Evolutionary conservation across 2,329 filamentous ascomycete species (phyloP).

Genomic region (Didymella arachidicola): DNA sequence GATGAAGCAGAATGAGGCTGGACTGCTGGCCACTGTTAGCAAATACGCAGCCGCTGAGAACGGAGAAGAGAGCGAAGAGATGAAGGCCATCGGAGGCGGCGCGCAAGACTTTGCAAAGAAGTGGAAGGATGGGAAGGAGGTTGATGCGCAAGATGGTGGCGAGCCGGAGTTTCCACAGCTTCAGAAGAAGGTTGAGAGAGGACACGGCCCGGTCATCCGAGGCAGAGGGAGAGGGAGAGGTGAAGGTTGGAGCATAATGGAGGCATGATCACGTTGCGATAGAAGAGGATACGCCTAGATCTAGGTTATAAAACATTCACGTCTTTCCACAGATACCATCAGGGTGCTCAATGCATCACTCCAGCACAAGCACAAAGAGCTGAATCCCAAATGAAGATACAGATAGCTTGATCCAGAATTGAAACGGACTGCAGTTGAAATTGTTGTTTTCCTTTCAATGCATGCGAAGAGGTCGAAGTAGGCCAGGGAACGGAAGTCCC

Average conservation of each 20-base stretch:
- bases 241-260: constrained; percentile 33
- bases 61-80: constrained; percentile 36
- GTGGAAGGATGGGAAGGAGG: constrained; percentile 26
- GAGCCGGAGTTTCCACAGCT: constrained; percentile 9
- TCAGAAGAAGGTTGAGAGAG: constrained; percentile 32
- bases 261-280: constrained; percentile 16
- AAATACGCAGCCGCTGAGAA: constrained; percentile 36
- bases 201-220: constrained; percentile 40
- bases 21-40: constrained; percentile 29
- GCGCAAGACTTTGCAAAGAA: constrained; percentile 46
- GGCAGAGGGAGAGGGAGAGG: constrained; percentile 23
- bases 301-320: background rate
- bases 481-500: constrained; percentile 7
- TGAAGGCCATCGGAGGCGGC: constrained; percentile 43
- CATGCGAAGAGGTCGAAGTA: constrained; percentile 3
- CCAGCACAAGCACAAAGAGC: background rate
- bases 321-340: background rate
- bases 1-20: constrained; percentile 26
- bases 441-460: background rate
- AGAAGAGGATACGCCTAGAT: constrained; percentile 1
- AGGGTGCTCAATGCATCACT: constrained; percentile 3
- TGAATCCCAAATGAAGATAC: background rate
- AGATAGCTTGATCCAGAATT: background rate
- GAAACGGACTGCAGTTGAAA: background rate
- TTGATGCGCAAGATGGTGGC: constrained; percentile 6